Evolutionary conservation across 2,329 filamentous ascomycete genomes (phyloP), one percentile per base, ranked within the genome.

Genomic region (Fusarium vanettenii): DNA sequence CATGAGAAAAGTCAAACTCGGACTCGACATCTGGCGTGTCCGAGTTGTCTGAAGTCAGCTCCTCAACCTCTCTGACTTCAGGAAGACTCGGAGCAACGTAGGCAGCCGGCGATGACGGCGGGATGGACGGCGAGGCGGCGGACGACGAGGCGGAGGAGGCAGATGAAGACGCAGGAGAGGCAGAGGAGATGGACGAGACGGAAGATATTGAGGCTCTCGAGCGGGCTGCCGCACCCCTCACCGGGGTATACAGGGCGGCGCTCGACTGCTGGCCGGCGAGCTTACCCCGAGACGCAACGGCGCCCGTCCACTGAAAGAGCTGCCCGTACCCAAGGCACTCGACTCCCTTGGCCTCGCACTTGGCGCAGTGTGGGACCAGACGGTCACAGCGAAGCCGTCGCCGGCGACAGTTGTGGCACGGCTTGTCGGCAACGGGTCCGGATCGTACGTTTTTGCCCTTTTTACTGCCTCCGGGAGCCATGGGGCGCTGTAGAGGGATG

Each of bases 381-480:
- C 86, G 84, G 76, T 89, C 88, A 80, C 88, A 89, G 73, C 86
- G 86, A 79, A 88, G 86, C 65, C 88, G 85, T 70, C 85, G 85
- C 64, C 87, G 86, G 61, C 87, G 86, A 79, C 88, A 89, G 81
- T 88, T 89, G 82, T 89, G 88, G 78, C 88, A 89, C 50, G 82
- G 79, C 73, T 84, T 84, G 60, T 78, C 73, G 41, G 80, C 78
- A 66, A 75, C 73, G n/a, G 73, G 70, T 16, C 73, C 73, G 64
- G 79, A 73, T 60, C 70, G 74, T 68, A 76, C 60, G 75, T 77
- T 69, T 80, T 80, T 72, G 70, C 70, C 64, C 63, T 76, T 76
- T 55, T 70, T 76, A 31, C 62, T 77, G 67, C 70, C 45, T 14
- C 72, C 57, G 66, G 79, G 73, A 70, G 76, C 77, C 77, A 79